Evolutionary conservation across 495 filamentous ascomycete species (phyloP), one percentile per base, ranked within the genome.

Genomic region (Penicillium bialowiezense): DNA sequence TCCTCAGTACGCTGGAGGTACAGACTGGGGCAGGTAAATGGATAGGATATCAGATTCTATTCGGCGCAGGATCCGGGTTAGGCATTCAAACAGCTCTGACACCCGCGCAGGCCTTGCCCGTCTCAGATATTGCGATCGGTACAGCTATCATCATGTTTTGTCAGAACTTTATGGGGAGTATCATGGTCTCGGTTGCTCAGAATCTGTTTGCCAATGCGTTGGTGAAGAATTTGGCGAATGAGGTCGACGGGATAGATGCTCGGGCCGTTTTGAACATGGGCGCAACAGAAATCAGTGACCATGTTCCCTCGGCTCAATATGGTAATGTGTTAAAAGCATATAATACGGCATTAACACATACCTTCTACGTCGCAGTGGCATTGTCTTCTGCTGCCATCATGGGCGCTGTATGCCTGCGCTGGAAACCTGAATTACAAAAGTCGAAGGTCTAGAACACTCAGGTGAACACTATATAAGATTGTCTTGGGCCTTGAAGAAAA

Each of bases 1-100:
- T 72, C 8, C 24, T 68, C 21, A 55, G 56, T 19, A 54, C 47
- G 18, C 49, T 54, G 17, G 21, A 12, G 28, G 52, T 53, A 1
- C 48, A 13, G 34, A 56, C 71, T 1, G 31, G 52, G 0, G 29
- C 51, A 2, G 46, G 14, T 7, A 18, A 48, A 10, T 53, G 58
- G 42, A 42, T 67, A 24, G 50, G 42, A 3, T 69, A 63, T 52
- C 50, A 59, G 12, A 44, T 52, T 13, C 26, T 69, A 20, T 47
- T 54, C n/a, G 68, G 68, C 8, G 48, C 68, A 32, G 69, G 56
- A 2, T 29, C 54, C 19, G 66, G 66, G n/a, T 58, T 66, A 33
- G 69, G 64, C 5, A 52, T 68, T 31, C 58, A 63, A 39, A 54
- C 42, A 7, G 58, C 69, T 7, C 45, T 64, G 17, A 55, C 69